These are phyloP conservation scores for Yarrowia yakushimensis DNA, from an alignment of 805 yeast species.

Conservation along the genomic window DNA sequence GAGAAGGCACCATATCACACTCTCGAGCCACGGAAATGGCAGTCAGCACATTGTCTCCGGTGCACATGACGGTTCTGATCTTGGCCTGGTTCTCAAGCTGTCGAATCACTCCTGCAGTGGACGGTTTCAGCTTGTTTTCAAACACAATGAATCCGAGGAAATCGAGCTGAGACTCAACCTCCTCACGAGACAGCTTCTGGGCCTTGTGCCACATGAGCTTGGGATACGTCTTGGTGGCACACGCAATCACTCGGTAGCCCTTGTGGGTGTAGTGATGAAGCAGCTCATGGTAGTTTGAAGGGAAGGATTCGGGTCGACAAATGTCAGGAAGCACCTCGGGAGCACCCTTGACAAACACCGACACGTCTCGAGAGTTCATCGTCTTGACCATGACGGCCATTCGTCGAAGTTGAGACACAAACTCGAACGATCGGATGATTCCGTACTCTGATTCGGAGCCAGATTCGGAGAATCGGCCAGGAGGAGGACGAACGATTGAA, in stretches of 20 bases:
- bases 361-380: constrained; percentile 40
- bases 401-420: constrained; percentile 76
- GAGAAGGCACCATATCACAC: constrained; percentile 58
- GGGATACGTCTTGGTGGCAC: constrained; percentile 62
- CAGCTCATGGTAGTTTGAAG: constrained; percentile 66
- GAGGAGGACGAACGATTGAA: constrained; percentile 19
- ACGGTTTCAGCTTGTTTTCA: constrained; percentile 80
- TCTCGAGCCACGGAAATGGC: constrained; percentile 92
- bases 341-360: constrained; percentile 86
- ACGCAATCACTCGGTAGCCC: constrained; percentile 93
- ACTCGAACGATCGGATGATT: constrained; percentile 65
- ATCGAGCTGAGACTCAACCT: constrained; percentile 62
- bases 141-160: constrained; percentile 88
- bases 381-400: constrained; percentile 73
- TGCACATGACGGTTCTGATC: constrained; percentile 88
- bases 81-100: constrained; percentile 58
- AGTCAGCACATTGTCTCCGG: constrained; percentile 93
- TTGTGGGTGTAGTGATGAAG: constrained; percentile 84
- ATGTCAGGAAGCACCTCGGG: constrained; percentile 87
- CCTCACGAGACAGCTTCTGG: constrained; percentile 50
- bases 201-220: constrained; percentile 48
- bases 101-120: constrained; percentile 59
- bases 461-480: neutral
- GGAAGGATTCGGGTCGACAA: constrained; percentile 69
- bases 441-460: constrained; percentile 33